phyloP scores from a whole-genome alignment of 805 yeast species.

The Candida patagonica region DNA sequence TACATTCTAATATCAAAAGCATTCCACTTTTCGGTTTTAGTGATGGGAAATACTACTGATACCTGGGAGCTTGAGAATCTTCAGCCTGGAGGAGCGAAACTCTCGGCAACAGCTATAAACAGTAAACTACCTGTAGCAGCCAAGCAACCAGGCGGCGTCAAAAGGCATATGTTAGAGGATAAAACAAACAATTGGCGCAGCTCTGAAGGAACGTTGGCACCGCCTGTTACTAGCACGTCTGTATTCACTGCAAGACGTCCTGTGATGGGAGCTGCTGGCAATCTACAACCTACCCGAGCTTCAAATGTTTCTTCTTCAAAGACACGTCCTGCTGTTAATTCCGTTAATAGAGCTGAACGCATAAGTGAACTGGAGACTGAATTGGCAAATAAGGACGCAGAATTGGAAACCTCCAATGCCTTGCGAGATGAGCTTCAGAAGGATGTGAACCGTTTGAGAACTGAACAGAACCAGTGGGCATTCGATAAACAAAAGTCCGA shows the following conservation, averaged over 20 bases:
- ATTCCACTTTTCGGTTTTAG: background rate
- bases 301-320: background rate
- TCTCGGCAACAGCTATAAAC: background rate
- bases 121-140: background rate
- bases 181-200: conserved; percentile 1
- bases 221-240: background rate
- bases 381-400: background rate
- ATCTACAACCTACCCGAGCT: background rate
- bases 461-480: conserved; percentile 33
- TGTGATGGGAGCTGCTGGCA: background rate
- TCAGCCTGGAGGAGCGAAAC: background rate
- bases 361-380: background rate
- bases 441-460: conserved; percentile 20
- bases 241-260: background rate
- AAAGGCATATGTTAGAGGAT: background rate
- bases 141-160: background rate
- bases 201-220: background rate
- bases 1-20: background rate
- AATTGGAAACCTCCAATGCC: no score
- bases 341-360: background rate
- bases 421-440: background rate
- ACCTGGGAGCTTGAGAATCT: background rate
- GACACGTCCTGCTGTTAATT: background rate
- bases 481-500: conserved; percentile 29
- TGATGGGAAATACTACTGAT: background rate